Evolutionary conservation across 306 rosid genomes (phyloP), one percentile per base, ranked within the genome.

Genomic region (Prosopis cineraria): DNA sequence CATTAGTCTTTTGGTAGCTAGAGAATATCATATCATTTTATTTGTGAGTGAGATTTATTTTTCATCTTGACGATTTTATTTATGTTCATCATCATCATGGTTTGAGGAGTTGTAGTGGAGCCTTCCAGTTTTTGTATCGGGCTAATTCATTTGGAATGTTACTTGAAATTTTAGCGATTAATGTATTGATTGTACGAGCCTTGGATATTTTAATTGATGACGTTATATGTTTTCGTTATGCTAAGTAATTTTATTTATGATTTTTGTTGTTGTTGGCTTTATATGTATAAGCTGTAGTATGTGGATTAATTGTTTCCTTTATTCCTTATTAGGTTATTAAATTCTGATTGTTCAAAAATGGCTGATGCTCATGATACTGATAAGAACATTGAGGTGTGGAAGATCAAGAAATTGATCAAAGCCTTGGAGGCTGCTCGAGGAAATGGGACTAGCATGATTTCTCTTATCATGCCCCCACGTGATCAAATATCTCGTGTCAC

Each of bases 381-480:
- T 31, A 70, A 70, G 75, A 70, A 70, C 43, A 70, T 70, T 45
- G 75, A 70, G 60, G 62, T 70, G 7, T 70, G 75, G 75, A 70
- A 70, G 39, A 70, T 70, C 43, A 70, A 70, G 62, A 70, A 70
- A 31, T 47, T 70, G 41, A 47, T 70, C 60, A 70, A 70, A 47
- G 75, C 75, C 11, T 36, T 70, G 24, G 75, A 70, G 62, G 62
- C 75, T 70, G 75, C 75, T 19, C 37, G 75, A 47, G 75, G 75
- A 29, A 70, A 70, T 70, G 75, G 75, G 29, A 70, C 75, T 4
- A 70, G 75, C 52, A 70, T 70, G 75, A 70, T 68, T 25, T 68
- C 73, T 10, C 73, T 68, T 27, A 68, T 68, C 58, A 68, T 68
- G 73, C 73, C 73, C 3, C 75, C 75, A 3, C 75, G 75, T 17